Percentiles rank a stretch among this genome's conserved stretches.
phyloP scores from a whole-genome alignment of 2,329 filamentous ascomycete species.

The Fusarium buharicum region DNA sequence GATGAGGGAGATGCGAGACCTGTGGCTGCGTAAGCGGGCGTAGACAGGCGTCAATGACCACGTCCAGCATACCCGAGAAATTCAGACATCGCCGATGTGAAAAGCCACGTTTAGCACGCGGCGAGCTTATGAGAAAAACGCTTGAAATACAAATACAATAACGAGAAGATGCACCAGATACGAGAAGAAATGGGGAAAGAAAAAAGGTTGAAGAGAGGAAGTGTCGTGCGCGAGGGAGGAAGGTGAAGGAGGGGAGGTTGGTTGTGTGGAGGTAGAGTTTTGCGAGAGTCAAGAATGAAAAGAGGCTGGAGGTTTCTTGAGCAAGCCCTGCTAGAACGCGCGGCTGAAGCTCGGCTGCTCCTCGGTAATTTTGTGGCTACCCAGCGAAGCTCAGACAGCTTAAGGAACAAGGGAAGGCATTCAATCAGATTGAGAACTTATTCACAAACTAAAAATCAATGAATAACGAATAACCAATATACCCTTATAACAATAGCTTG shows the following conservation, averaged over 20 bases:
- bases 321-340: constrained; percentile 39
- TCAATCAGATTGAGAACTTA: no score
- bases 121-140: constrained; percentile 46
- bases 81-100: constrained; percentile 63
- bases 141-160: constrained; percentile 38
- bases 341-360: constrained; percentile 42
- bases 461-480: no score
- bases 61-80: constrained; percentile 64
- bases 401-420: neutral
- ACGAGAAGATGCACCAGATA: constrained; percentile 33
- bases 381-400: constrained; percentile 4
- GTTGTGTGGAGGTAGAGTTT: constrained; percentile 51
- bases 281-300: constrained; percentile 47
- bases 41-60: constrained; percentile 44
- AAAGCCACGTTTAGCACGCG: constrained; percentile 56
- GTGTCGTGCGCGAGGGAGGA: constrained; percentile 27
- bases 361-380: constrained; percentile 35
- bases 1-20: constrained; percentile 94
- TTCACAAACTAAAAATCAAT: no score
- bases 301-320: constrained; percentile 46
- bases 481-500: no score
- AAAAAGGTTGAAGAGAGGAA: constrained; percentile 29
- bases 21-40: constrained; percentile 56
- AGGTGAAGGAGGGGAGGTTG: constrained; percentile 39
- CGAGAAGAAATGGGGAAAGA: constrained; percentile 17